These are phyloP conservation scores for Trametes sp. DNA, from an alignment of 1,284 basidiomycete species.

Conservation along the genomic window DNA sequence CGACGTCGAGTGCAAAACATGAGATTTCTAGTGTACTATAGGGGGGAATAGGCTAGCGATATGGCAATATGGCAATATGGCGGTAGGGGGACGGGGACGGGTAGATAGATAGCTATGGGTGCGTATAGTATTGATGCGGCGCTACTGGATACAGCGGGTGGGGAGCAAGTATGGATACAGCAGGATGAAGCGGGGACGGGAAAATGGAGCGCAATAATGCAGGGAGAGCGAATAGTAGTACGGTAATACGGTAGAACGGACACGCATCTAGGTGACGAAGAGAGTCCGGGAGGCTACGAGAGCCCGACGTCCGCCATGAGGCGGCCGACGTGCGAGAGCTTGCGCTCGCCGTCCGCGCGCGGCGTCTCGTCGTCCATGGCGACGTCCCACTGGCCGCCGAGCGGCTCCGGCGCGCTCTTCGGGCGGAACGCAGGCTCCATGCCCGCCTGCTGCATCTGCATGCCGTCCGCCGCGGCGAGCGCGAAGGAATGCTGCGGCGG, in stretches of 20 bases:
- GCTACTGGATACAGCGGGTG: constrained; percentile 1
- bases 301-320: constrained; percentile 6
- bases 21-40: no score
- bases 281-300: neutral
- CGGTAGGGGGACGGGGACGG: no score
- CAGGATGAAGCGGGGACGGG: neutral
- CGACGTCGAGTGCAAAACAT: no score
- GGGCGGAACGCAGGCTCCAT: constrained; percentile 15
- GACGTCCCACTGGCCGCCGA: constrained; percentile 10
- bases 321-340: constrained; percentile 14
- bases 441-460: constrained; percentile 7
- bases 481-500: constrained; percentile 12
- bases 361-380: constrained; percentile 22
- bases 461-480: constrained; percentile 2
- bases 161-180: neutral
- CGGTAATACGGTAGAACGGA: neutral
- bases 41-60: no score
- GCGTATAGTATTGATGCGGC: neutral
- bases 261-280: neutral
- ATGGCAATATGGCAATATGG: no score
- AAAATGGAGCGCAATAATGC: constrained; percentile 1
- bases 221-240: no score
- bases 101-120: neutral
- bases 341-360: constrained; percentile 12
- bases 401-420: constrained; percentile 15